phyloP scores from a whole-genome alignment of 2,329 filamentous ascomycete species.

The Trichoderma pleuroti region DNA sequence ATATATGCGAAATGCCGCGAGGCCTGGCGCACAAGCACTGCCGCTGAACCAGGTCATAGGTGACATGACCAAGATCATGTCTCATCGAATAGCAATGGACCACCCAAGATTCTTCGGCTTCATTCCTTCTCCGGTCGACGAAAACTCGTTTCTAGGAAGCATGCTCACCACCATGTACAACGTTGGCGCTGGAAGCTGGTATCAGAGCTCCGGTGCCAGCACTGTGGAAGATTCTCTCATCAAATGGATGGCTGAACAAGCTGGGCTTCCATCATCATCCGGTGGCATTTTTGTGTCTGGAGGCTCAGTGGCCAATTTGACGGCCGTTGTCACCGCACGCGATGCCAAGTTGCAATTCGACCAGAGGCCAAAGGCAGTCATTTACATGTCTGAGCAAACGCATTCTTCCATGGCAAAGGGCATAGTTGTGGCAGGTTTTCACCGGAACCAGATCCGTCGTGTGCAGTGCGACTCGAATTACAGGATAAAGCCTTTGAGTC shows the following conservation, averaged over 20 bases:
- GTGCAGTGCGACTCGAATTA: constrained; percentile 16
- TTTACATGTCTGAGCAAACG: constrained; percentile 23
- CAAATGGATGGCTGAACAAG: constrained; percentile 23
- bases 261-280: constrained; percentile 21
- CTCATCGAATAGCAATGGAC: constrained; percentile 18
- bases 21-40: background rate
- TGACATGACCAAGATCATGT: constrained; percentile 15
- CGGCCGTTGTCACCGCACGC: constrained; percentile 24
- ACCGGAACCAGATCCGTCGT: constrained; percentile 14
- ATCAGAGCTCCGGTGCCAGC: constrained; percentile 25
- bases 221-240: constrained; percentile 27
- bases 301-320: constrained; percentile 28
- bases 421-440: constrained; percentile 19
- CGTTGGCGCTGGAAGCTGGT: constrained; percentile 22
- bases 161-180: constrained; percentile 24
- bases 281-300: constrained; percentile 27
- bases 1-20: background rate
- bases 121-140: constrained; percentile 25
- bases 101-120: constrained; percentile 24
- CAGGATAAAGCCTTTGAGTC: background rate
- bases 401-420: constrained; percentile 23
- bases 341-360: constrained; percentile 20
- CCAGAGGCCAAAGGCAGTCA: constrained; percentile 17
- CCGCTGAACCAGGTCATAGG: background rate
- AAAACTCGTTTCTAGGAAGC: constrained; percentile 27